phyloP scores from a whole-genome alignment of 2,329 filamentous ascomycete species.

The Cladosporium austrohemisphaericum region DNA sequence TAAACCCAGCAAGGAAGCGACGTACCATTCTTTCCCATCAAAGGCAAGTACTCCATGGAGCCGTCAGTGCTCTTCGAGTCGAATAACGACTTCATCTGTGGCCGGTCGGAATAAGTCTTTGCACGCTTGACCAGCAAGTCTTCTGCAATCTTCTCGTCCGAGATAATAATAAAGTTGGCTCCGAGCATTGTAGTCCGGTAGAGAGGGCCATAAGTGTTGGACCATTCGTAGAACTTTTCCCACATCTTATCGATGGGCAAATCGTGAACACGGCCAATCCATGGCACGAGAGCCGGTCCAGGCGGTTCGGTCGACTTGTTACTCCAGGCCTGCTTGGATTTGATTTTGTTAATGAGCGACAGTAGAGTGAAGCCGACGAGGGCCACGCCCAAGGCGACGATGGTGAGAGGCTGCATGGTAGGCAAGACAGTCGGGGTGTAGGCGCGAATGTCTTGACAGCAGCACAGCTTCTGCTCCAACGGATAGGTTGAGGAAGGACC shows the following conservation, averaged over 20 bases:
- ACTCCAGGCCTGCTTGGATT: conserved; percentile 32
- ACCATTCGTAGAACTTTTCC: conserved; percentile 49
- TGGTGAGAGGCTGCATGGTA: conserved; percentile 41
- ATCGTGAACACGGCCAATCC: conserved; percentile 42
- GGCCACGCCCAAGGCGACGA: conserved; percentile 28
- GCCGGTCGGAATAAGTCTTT: conserved; percentile 51
- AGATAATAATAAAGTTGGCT: conserved; percentile 47
- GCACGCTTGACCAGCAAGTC: conserved; percentile 52
- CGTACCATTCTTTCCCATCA: conserved; percentile 56
- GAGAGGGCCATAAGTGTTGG: conserved; percentile 33
- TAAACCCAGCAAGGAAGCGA: not conserved
- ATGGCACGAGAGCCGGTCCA: conserved; percentile 38
- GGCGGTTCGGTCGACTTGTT: conserved; percentile 34
- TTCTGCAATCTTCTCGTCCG: conserved; percentile 52
- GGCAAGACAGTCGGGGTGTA: conserved; percentile 5
- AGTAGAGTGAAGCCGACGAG: conserved; percentile 36
- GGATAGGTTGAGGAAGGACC: not conserved
- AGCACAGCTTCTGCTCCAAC: conserved; percentile 4
- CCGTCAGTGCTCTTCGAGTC: conserved; percentile 54
- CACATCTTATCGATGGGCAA: conserved; percentile 50
- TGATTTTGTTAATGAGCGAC: conserved; percentile 33
- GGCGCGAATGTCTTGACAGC: not conserved
- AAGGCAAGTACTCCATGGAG: conserved; percentile 54
- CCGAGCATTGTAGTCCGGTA: conserved; percentile 36
- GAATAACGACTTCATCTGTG: conserved; percentile 49